phyloP scores from a whole-genome alignment of 305 asterid genomes.

The Fraxinus sp. region DNA sequence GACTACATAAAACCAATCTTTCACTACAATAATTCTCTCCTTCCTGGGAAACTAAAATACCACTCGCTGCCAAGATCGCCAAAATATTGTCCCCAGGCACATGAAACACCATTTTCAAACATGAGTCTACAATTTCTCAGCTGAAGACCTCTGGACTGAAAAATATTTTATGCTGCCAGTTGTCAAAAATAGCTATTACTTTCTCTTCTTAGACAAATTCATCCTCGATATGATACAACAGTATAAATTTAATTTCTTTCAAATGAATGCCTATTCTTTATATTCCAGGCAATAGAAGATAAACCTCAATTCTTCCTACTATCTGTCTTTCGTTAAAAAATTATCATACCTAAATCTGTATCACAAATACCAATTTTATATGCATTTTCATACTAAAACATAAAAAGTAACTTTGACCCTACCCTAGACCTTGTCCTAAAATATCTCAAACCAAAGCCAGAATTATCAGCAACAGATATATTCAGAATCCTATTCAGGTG shows the following conservation, averaged over 20 bases:
- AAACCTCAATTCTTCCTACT: background rate
- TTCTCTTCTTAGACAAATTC: background rate
- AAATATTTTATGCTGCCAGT: background rate
- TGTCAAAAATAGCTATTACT: background rate
- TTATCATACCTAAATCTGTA: background rate
- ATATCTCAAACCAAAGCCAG: background rate
- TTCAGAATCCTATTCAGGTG: background rate
- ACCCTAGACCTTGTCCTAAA: background rate
- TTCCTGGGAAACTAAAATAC: background rate
- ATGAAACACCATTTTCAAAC: background rate
- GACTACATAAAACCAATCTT: background rate
- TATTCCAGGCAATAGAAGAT: background rate
- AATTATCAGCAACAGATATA: background rate
- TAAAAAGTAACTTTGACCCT: background rate
- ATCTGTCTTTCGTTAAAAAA: background rate
- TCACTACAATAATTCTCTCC: background rate
- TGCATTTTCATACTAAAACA: background rate
- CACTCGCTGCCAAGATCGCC: background rate
- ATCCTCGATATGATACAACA: background rate
- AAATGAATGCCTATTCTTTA: background rate
- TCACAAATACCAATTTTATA: background rate
- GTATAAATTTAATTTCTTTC: background rate
- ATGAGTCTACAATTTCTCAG: background rate
- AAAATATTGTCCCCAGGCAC: background rate
- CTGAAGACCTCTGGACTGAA: background rate